Conservation (phyloP, 805 yeast genomes). For the Saccharomycodes ludwigii region DNA sequence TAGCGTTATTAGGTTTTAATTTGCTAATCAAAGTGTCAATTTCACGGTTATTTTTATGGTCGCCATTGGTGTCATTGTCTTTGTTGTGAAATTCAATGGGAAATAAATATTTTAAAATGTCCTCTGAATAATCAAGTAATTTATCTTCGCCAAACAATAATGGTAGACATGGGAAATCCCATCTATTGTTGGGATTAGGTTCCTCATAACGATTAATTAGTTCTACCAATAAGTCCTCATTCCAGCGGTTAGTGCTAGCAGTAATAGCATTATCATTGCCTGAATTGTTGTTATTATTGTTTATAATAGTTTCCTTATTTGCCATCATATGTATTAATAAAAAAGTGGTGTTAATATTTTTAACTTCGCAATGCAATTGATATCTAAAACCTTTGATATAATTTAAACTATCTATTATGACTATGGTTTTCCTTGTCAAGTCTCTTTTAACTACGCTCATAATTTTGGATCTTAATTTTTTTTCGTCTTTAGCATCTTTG, state of each 20-base stretch:
- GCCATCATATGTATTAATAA: slow-evolving; percentile 76
- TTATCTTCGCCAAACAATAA: slow-evolving; percentile 31
- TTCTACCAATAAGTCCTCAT: slow-evolving; percentile 47
- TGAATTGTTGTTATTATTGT: slow-evolving; percentile 40
- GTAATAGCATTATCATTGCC: no score
- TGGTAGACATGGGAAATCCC: slow-evolving; percentile 90
- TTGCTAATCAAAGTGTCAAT: slow-evolving; percentile 40
- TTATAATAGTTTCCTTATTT: slow-evolving; percentile 41
- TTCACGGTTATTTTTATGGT: slow-evolving; percentile 6
- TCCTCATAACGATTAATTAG: slow-evolving; percentile 84
- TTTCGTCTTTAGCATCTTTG: slow-evolving; percentile 61
- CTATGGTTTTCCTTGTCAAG: slow-evolving; percentile 54
- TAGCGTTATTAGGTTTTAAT: slow-evolving; percentile 74
- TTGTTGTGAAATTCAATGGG: slow-evolving; percentile 7
- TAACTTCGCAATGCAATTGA: slow-evolving; percentile 89
- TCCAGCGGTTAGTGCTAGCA: no score
- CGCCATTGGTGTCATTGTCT: slow-evolving; percentile 6
- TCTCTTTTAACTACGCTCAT: slow-evolving; percentile 84
- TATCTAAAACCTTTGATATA: slow-evolving; percentile 94
- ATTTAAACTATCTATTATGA: slow-evolving; percentile 72
- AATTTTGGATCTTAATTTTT: slow-evolving; percentile 70
- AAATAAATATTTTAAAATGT: slow-evolving; percentile 52
- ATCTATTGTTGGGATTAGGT: slow-evolving; percentile 71
- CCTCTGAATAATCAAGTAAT: slow-evolving; percentile 44
- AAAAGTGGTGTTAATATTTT: slow-evolving; percentile 67